phyloP scores from a whole-genome alignment of 768 basidiomycete species.

The Podaxis sp. region DNA sequence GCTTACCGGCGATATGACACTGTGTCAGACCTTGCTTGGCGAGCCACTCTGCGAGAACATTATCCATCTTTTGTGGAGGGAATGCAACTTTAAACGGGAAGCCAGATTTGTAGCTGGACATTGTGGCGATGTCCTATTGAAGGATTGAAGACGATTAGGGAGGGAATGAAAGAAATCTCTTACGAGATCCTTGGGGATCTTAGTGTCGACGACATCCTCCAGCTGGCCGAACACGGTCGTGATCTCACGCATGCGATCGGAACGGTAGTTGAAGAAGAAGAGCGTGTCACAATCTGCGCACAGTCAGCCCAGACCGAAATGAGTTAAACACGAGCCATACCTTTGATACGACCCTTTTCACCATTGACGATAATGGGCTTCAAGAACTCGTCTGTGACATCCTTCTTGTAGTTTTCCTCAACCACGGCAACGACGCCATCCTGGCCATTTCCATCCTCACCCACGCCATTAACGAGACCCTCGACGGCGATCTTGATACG shows the following conservation, averaged over 20 bases:
- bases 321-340: slow-evolving; percentile 30
- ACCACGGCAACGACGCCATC: slow-evolving; percentile 63
- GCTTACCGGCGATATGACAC: slow-evolving; percentile 77
- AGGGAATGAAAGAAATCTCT: slow-evolving; percentile 18
- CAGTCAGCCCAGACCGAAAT: not conserved
- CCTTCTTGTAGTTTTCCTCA: slow-evolving; percentile 73
- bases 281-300: slow-evolving; percentile 74
- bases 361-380: slow-evolving; percentile 91
- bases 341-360: slow-evolving; percentile 74
- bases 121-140: slow-evolving; percentile 77
- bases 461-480: slow-evolving; percentile 72
- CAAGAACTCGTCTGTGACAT: slow-evolving; percentile 92
- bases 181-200: slow-evolving; percentile 77
- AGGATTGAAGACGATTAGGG: not conserved
- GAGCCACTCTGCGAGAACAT: slow-evolving; percentile 93
- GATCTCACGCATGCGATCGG: slow-evolving; percentile 94
- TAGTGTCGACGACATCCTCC: slow-evolving; percentile 81
- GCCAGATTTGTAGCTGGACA: slow-evolving; percentile 90
- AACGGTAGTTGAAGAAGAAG: slow-evolving; percentile 97
- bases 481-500: slow-evolving; percentile 87
- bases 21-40: slow-evolving; percentile 76
- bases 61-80: slow-evolving; percentile 92
- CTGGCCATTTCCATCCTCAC: slow-evolving; percentile 42
- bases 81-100: slow-evolving; percentile 89
- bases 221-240: slow-evolving; percentile 73